Evolutionary conservation across 768 basidiomycete species (phyloP).

Genomic region (Lactarius tabidus): DNA sequence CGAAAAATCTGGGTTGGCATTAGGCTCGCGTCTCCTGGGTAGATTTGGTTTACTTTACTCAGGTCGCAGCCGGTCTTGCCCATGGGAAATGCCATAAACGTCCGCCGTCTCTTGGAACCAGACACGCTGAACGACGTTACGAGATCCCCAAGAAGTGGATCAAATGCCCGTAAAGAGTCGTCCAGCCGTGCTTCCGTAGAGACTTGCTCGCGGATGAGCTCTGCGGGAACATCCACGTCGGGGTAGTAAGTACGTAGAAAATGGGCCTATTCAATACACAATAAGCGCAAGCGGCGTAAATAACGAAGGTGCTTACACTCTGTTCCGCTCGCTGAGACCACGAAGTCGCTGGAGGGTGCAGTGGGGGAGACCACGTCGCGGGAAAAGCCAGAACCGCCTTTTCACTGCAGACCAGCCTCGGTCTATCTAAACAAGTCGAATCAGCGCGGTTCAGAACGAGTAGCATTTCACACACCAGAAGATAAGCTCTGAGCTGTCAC

Average conservation of each 20-base stretch:
- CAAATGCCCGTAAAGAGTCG: conserved; percentile 41
- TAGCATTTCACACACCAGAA: not conserved
- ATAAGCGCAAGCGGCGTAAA: conserved; percentile 10
- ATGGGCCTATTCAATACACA: conserved; percentile 47
- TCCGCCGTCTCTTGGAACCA: conserved; percentile 27
- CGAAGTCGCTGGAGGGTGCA: conserved; percentile 33
- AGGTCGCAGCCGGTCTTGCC: conserved; percentile 56
- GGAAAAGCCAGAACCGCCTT: conserved; percentile 33
- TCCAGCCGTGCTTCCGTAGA: conserved; percentile 40
- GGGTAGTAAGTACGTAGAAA: conserved; percentile 67
- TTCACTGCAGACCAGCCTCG: conserved; percentile 28
- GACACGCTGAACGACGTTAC: conserved; percentile 41
- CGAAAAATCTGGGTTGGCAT: conserved; percentile 45
- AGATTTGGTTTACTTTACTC: conserved; percentile 42
- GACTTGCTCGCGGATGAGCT: conserved; percentile 57
- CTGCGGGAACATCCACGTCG: conserved; percentile 68
- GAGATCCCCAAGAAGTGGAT: conserved; percentile 55
- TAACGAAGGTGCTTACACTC: conserved; percentile 44
- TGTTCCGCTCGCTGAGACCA: conserved; percentile 56
- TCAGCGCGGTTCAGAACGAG: conserved; percentile 3
- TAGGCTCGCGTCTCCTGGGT: not conserved
- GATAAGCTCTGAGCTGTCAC: conserved; percentile 23
- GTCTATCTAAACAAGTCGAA: conserved; percentile 28
- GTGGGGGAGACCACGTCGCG: conserved; percentile 43
- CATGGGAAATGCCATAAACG: conserved; percentile 51